Percentiles rank a stretch among this genome's conserved stretches.
Evolutionary conservation across 176 grass and related monocot species (phyloP).

Genomic region (Ensete ventricosum): DNA sequence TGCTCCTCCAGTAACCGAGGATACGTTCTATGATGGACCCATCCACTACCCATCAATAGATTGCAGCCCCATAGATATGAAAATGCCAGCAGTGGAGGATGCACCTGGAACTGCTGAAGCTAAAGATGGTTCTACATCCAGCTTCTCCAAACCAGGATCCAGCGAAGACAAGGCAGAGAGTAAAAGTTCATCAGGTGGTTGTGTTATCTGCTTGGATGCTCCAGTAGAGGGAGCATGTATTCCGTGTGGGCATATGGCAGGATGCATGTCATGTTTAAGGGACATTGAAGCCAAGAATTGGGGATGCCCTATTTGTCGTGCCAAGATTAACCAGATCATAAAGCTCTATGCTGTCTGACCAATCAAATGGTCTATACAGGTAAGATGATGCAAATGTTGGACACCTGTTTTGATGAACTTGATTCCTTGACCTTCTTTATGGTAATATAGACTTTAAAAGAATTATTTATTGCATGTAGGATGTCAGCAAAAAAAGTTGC

Average conservation of each 20-base stretch:
- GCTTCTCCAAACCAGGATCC: conserved; percentile 19
- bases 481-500: too few relatives aligned
- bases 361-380: neutral
- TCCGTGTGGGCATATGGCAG: conserved; percentile 96
- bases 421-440: too few relatives aligned
- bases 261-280: conserved; percentile 88
- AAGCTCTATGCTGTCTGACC: conserved; percentile 83
- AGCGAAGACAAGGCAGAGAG: conserved; percentile 15
- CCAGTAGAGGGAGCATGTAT: conserved; percentile 92
- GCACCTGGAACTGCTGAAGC: neutral
- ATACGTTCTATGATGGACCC: conserved; percentile 44
- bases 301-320: conserved; percentile 86
- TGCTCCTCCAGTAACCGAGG: conserved; percentile 54
- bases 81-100: conserved; percentile 10
- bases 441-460: too few relatives aligned
- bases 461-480: too few relatives aligned
- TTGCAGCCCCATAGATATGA: conserved; percentile 44
- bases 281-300: conserved; percentile 80
- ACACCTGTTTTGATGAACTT: too few relatives aligned
- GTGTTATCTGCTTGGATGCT: conserved; percentile 97
- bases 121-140: neutral
- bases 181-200: conserved; percentile 23
- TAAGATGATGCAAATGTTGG: too few relatives aligned
- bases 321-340: conserved; percentile 70
- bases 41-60: conserved; percentile 81